Conservation (phyloP, 179 eudicot genomes). For the Beta macrorhiza region DNA sequence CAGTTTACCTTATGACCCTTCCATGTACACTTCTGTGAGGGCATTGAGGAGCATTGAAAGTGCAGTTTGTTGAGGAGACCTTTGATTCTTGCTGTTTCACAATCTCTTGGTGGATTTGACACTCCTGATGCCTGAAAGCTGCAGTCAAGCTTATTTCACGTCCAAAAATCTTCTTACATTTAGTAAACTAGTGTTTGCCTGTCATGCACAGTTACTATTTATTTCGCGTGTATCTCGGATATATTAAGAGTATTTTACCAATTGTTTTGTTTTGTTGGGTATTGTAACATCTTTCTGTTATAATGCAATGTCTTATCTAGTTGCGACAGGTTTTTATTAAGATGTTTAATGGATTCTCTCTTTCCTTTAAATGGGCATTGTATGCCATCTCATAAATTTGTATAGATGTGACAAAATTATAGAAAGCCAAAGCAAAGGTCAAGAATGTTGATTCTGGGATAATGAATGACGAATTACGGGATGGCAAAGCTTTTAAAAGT, state of each 20-base stretch:
- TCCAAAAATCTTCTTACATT: no score
- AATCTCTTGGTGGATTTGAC: not conserved
- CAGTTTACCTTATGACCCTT: not conserved
- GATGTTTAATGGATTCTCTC: no score
- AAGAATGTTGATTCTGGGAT: no score
- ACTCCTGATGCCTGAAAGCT: not conserved
- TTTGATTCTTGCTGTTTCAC: no score
- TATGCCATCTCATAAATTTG: no score
- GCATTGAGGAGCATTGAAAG: not conserved
- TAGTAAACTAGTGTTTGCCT: slow-evolving; percentile 5
- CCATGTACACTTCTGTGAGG: not conserved
- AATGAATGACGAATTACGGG: no score
- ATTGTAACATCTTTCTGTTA: not conserved
- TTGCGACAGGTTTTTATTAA: not conserved
- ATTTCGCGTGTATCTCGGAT: not conserved
- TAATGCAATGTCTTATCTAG: not conserved
- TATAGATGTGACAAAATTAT: no score
- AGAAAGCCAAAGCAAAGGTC: no score
- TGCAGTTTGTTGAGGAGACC: not conserved
- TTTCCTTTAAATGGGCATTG: no score
- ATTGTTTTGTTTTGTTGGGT: not conserved
- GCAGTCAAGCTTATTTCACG: not conserved
- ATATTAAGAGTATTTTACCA: not conserved
- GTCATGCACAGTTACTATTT: slow-evolving; percentile 2
- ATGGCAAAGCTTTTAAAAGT: no score